These are phyloP conservation scores for Kodamaea kakaduensis DNA, from an alignment of 805 yeast genomes.

Conservation along the genomic window DNA sequence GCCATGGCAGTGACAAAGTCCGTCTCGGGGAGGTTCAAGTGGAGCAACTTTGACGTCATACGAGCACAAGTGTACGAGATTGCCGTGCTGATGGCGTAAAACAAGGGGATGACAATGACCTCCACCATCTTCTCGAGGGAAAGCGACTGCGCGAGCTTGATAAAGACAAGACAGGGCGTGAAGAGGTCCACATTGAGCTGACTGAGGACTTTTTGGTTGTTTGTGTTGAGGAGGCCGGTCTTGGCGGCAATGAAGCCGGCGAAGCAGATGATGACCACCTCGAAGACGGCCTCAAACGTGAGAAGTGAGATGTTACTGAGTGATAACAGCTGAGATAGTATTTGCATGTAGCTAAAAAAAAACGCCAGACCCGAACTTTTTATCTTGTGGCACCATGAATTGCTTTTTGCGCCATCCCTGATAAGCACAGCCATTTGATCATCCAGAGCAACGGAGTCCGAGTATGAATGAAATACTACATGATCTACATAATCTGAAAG, in stretches of 20 bases:
- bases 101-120: conserved; percentile 76
- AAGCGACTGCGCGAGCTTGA: conserved; percentile 65
- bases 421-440: too few relatives aligned
- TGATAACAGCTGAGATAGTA: conserved; percentile 24
- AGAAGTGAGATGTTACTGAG: conserved; percentile 51
- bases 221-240: conserved; percentile 60
- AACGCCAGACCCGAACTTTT: not conserved
- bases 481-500: too few relatives aligned
- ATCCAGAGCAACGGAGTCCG: too few relatives aligned
- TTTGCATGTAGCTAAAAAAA: conserved; percentile 1
- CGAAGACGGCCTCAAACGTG: conserved; percentile 87
- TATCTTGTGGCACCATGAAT: conserved; percentile 3
- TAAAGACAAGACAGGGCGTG: conserved; percentile 92
- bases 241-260: conserved; percentile 86
- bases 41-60: conserved; percentile 47
- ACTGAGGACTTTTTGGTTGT: conserved; percentile 75
- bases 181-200: conserved; percentile 83
- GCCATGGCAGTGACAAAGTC: conserved; percentile 97
- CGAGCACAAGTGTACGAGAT: conserved; percentile 66
- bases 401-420: conserved; percentile 4
- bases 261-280: conserved; percentile 80
- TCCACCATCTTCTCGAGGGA: conserved; percentile 76
- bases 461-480: too few relatives aligned
- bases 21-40: conserved; percentile 67
- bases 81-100: conserved; percentile 77